phyloP scores from a whole-genome alignment of 2,329 filamentous ascomycete genomes.

The Colletotrichum destructivum region DNA sequence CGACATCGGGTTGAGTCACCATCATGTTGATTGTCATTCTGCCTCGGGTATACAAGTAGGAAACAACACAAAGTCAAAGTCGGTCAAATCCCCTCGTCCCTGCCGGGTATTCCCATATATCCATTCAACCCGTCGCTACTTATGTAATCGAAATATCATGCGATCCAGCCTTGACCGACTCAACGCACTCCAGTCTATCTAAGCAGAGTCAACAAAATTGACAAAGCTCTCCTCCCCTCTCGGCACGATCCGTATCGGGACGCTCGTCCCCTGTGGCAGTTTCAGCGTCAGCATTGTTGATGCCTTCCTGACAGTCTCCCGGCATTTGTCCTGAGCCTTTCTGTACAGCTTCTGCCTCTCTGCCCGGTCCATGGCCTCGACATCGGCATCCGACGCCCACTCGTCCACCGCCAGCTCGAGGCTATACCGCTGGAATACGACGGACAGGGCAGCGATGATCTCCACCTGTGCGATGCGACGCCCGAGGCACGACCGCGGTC shows the following conservation, averaged over 20 bases:
- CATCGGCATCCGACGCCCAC: slow-evolving; percentile 68
- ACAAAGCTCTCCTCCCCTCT: slow-evolving; percentile 80
- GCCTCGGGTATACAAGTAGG: not conserved
- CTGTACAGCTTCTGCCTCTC: slow-evolving; percentile 70
- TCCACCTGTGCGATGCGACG: slow-evolving; percentile 73
- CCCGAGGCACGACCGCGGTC: slow-evolving; percentile 70
- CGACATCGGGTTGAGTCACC: not conserved
- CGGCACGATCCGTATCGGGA: slow-evolving; percentile 78
- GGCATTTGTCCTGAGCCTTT: slow-evolving; percentile 70
- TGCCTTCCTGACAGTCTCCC: slow-evolving; percentile 68
- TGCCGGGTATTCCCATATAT: slow-evolving; percentile 13
- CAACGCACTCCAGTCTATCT: slow-evolving; percentile 11
- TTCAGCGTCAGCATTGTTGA: slow-evolving; percentile 80
- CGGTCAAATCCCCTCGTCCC: not conserved
- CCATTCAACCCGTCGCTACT: not conserved
- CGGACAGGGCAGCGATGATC: slow-evolving; percentile 68
- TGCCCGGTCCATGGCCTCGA: slow-evolving; percentile 63
- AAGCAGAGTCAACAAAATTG: slow-evolving; percentile 50
- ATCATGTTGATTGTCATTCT: not conserved
- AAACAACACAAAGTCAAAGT: not conserved
- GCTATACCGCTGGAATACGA: slow-evolving; percentile 72
- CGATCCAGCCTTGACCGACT: not conserved
- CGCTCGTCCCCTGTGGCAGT: slow-evolving; percentile 70
- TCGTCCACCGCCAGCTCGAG: slow-evolving; percentile 79
- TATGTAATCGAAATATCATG: not conserved